Evolutionary conservation across 2,329 filamentous ascomycete genomes (phyloP), one percentile per base, ranked within the genome.

Genomic region (Hymenoscyphus fraxineus): DNA sequence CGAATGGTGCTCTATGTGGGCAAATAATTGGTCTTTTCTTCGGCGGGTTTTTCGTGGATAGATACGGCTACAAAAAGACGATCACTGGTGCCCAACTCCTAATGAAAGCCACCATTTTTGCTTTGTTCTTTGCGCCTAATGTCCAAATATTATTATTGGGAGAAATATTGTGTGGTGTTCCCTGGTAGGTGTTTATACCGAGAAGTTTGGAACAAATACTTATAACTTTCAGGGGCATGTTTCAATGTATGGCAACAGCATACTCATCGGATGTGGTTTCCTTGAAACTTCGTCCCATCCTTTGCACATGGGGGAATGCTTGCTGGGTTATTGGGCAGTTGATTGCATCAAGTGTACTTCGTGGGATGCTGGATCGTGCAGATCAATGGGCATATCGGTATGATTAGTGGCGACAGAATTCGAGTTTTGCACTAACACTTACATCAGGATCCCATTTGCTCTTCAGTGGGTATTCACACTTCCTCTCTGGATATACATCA

Each of bases 301-400:
- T 71, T 39, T 70, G 62, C 2, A 83, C 82, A 1, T 84, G 83
- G 61, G 80, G 82, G 66, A 82, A 83, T 71, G 78, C 83, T 66
- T 84, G 82, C 76, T 85, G 82, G 82, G 81, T 73, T 2, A 68
- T 82, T 5, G 80, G 81, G 31, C 80, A 82, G 67, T 71, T 82
- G 58, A 78, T 82, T 61, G 80, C 79, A 27, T 76, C 81, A 51
- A 80, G 79, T 6, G 79, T 82, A 16, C 78, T 82, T 63, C 78
- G 77, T 65, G 73, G 73, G 7, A 77, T 80, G 74, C 68, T 81
- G 32, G 66, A 70, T 32, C 73, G 78, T 9, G 40, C 73, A 2
- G 79, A 79, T 62, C 72, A 82, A 69, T 82, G 80, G 80, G 77
- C 79, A 4, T 82, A 81, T 69, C 75, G 80, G 2, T 80, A 54